These are phyloP conservation scores for Vanrija pseudolonga DNA, from an alignment of 1,284 basidiomycete species.

Conservation along the genomic window DNA sequence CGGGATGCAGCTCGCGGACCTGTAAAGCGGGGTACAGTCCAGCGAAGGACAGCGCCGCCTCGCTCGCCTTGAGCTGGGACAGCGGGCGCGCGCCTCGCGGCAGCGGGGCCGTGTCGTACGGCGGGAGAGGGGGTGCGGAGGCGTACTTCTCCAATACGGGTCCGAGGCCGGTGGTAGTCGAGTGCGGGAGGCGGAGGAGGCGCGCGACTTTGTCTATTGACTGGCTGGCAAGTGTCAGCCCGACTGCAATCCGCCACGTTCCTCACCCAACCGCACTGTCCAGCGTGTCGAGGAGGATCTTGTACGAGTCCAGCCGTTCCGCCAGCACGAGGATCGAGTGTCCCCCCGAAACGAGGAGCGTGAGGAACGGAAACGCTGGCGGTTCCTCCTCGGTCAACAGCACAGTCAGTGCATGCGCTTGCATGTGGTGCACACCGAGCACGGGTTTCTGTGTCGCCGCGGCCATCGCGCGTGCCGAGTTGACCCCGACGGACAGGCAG, in stretches of 20 bases:
- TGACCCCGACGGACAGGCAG: constrained; percentile 71
- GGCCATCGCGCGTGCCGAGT: constrained; percentile 75
- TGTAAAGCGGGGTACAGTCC: constrained; percentile 63
- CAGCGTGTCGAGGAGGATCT: constrained; percentile 67
- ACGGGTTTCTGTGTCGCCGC: constrained; percentile 71
- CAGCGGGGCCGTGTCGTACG: constrained; percentile 35
- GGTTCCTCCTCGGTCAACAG: constrained; percentile 61
- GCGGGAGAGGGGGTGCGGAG: constrained; percentile 25
- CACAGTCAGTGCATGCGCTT: constrained; percentile 88
- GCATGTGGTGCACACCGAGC: constrained; percentile 93
- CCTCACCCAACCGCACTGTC: constrained; percentile 69
- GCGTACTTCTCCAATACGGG: constrained; percentile 69
- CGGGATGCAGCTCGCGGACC: constrained; percentile 11
- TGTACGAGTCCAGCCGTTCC: constrained; percentile 58
- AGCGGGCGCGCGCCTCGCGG: constrained; percentile 57
- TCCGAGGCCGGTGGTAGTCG: constrained; percentile 60
- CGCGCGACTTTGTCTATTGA: constrained; percentile 76
- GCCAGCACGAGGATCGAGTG: constrained; percentile 84
- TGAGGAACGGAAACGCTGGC: constrained; percentile 79
- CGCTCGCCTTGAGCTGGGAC: constrained; percentile 21
- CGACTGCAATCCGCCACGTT: not conserved
- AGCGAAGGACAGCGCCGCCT: constrained; percentile 65
- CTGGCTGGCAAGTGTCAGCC: constrained; percentile 49
- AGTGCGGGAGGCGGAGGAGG: constrained; percentile 62
- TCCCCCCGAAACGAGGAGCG: constrained; percentile 81